These are phyloP conservation scores for Cordyceps tenuipes DNA, from an alignment of 2,329 filamentous ascomycete genomes.

Conservation along the genomic window DNA sequence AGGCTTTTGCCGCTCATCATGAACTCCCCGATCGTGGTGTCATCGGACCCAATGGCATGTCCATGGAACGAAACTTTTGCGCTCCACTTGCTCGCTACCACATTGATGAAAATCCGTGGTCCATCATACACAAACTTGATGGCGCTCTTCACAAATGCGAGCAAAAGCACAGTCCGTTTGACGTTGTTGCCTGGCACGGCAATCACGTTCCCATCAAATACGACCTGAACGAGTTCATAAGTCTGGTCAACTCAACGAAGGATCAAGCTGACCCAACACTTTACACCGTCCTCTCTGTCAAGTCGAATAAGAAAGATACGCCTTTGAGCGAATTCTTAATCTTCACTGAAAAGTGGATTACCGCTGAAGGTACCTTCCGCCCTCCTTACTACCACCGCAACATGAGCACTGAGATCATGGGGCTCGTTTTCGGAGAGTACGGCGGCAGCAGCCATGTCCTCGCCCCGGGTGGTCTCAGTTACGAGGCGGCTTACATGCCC, in stretches of 20 bases:
- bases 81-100: constrained; percentile 52
- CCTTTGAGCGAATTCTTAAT: constrained; percentile 56
- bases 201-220: constrained; percentile 56
- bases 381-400: constrained; percentile 60
- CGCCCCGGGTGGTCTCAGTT: constrained; percentile 24
- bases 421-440: constrained; percentile 34
- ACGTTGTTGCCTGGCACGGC: constrained; percentile 67
- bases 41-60: constrained; percentile 57
- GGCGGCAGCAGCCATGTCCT: constrained; percentile 22
- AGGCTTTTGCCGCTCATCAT: constrained; percentile 58
- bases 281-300: constrained; percentile 56
- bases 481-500: constrained; percentile 28
- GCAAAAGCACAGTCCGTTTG: constrained; percentile 60
- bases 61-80: constrained; percentile 58
- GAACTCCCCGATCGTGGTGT: constrained; percentile 59
- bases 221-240: constrained; percentile 48
- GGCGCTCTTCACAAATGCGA: constrained; percentile 52
- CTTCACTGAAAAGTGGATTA: constrained; percentile 59
- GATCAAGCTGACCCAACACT: constrained; percentile 62
- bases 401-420: constrained; percentile 49
- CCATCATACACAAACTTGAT: constrained; percentile 52
- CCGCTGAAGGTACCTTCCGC: constrained; percentile 52
- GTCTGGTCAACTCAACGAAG: constrained; percentile 47
- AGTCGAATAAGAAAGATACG: constrained; percentile 44
- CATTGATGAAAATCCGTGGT: constrained; percentile 45